Conservation (phyloP, 2,329 filamentous ascomycete species). For the Cercospora brassicicola region DNA sequence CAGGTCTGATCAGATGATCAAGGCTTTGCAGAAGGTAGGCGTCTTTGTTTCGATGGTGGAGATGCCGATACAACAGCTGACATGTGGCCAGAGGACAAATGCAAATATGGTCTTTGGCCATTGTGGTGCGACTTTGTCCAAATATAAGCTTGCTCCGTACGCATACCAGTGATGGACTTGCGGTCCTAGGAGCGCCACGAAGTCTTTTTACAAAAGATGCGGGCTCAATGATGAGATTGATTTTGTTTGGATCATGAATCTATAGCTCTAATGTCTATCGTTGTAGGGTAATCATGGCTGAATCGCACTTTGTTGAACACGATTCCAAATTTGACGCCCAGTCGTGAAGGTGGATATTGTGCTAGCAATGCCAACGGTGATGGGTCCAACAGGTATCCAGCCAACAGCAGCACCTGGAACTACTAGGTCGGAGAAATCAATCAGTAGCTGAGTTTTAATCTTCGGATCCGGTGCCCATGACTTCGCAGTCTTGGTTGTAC, state of each 20-base stretch:
- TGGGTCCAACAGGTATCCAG: constrained; percentile 57
- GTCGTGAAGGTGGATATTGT: constrained; percentile 63
- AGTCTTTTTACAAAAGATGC: neutral
- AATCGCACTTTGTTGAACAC: constrained; percentile 25
- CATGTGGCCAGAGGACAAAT: constrained; percentile 22
- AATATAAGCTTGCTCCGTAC: constrained; percentile 25
- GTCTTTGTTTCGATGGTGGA: neutral
- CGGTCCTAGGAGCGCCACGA: neutral
- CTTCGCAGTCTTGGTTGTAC: neutral
- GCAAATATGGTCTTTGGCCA: constrained; percentile 31
- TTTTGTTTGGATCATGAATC: neutral
- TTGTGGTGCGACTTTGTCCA: constrained; percentile 27
- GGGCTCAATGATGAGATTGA: neutral
- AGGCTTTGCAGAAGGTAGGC: constrained; percentile 24
- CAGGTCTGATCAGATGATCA: constrained; percentile 30
- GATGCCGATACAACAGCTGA: neutral
- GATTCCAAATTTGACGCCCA: constrained; percentile 59
- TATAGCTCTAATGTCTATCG: neutral
- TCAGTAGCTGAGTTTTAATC: constrained; percentile 49
- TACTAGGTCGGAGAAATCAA: constrained; percentile 62
- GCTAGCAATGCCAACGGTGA: constrained; percentile 60
- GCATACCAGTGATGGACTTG: constrained; percentile 16
- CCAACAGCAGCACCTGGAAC: constrained; percentile 62
- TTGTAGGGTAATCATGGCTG: neutral
- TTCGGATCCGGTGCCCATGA: neutral